Evolutionary conservation across 2,329 filamentous ascomycete genomes (phyloP).

Genomic region (Colletotrichum spinosum): DNA sequence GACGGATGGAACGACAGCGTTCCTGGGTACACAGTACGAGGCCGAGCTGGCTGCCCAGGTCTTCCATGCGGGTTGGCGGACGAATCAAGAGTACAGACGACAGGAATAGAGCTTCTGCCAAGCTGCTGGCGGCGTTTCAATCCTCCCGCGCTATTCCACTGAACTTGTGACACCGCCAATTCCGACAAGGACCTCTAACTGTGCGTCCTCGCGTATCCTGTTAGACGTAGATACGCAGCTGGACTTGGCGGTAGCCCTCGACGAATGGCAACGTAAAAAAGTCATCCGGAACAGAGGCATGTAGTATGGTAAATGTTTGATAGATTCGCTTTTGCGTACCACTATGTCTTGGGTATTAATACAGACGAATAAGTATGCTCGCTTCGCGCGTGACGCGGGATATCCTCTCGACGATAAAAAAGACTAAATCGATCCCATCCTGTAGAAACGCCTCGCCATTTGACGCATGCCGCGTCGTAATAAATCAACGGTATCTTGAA

Average conservation of each 20-base stretch:
- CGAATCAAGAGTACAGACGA: constrained; percentile 18
- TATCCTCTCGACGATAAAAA: constrained; percentile 30
- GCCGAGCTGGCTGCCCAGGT: constrained; percentile 11
- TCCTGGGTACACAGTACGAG: constrained; percentile 2
- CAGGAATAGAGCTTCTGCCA: constrained; percentile 33
- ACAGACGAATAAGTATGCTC: constrained; percentile 29
- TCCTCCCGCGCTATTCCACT: constrained; percentile 15
- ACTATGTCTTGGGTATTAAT: constrained; percentile 35
- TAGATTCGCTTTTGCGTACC: constrained; percentile 26
- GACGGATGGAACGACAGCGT: constrained; percentile 7
- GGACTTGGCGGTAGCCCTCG: no score
- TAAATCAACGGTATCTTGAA: constrained; percentile 25
- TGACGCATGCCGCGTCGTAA: constrained; percentile 5
- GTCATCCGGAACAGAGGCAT: no score
- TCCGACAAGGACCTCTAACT: constrained; percentile 11
- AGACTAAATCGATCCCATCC: constrained; percentile 25
- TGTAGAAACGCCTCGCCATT: constrained; percentile 35
- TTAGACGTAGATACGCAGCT: background rate
- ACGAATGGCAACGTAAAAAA: no score
- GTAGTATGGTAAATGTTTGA: background rate
- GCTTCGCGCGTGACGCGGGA: constrained; percentile 33
- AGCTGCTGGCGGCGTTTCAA: constrained; percentile 30
- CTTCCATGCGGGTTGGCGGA: constrained; percentile 12
- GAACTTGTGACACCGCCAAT: constrained; percentile 33
- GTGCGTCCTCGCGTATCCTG: background rate